These are phyloP conservation scores for Closterium sp. DNA, from an alignment of 139 green algal genomes.

Conservation along the genomic window DNA sequence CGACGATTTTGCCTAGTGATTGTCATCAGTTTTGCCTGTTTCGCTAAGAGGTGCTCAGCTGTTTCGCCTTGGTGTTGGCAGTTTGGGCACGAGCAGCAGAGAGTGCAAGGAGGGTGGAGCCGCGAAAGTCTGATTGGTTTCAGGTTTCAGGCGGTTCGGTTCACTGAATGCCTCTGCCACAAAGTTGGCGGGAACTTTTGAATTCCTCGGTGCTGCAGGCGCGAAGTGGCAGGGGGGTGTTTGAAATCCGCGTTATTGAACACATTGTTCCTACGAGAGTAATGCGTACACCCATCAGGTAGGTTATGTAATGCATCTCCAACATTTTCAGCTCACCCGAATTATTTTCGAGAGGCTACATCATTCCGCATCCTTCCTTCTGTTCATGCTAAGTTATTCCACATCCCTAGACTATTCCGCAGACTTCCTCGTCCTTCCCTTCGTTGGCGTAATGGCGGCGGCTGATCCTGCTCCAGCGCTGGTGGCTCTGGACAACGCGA, in stretches of 20 bases:
- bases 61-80: not conserved
- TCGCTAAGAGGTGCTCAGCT: too few species aligned
- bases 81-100: not conserved
- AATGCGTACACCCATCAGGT: not conserved
- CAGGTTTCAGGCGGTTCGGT: not conserved
- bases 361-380: not conserved
- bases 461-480: not conserved
- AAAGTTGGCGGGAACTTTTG: not conserved
- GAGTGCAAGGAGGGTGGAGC: not conserved
- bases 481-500: not conserved
- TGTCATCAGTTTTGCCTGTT: not conserved
- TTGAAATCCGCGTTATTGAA: not conserved
- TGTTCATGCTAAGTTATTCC: not conserved
- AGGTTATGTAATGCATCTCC: not conserved
- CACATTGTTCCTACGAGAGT: not conserved
- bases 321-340: not conserved
- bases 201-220: not conserved
- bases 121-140: not conserved
- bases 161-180: not conserved
- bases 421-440: not conserved
- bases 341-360: not conserved
- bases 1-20: too few species aligned
- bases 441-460: not conserved
- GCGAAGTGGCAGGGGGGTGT: not conserved
- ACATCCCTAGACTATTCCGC: not conserved